phyloP scores from a whole-genome alignment of 75 land plant species.

The Pinus albicaulis region DNA sequence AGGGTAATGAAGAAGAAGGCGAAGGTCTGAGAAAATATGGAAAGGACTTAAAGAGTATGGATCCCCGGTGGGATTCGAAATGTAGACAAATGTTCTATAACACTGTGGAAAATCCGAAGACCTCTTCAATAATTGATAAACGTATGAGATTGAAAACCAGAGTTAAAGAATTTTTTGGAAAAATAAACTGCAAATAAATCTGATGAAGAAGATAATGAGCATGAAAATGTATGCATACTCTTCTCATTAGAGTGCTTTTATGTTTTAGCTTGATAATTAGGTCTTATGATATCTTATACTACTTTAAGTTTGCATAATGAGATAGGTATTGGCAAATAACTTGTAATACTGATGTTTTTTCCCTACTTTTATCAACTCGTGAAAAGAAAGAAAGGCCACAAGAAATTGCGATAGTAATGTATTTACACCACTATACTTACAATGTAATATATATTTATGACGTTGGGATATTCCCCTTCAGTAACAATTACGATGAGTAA shows the following conservation, averaged over 20 bases:
- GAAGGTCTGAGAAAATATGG: conserved; percentile 92
- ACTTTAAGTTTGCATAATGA: background rate
- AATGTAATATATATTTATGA: no score
- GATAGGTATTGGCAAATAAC: background rate
- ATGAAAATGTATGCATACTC: conserved; percentile 75
- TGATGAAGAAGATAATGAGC: conserved; percentile 88
- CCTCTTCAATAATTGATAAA: no score
- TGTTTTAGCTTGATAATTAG: background rate
- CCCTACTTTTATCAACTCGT: background rate
- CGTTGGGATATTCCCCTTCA: no score
- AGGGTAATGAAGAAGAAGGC: conserved; percentile 66
- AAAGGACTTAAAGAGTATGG: conserved; percentile 94
- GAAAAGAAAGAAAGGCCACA: no score
- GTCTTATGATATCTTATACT: background rate
- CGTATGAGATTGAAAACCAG: no score
- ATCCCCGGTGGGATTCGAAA: no score
- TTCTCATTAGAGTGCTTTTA: background rate
- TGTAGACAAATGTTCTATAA: no score
- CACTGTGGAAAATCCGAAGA: no score
- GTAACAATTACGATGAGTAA: no score
- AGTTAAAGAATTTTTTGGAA: conserved; percentile 94
- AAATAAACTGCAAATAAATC: conserved; percentile 73
- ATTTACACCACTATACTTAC: no score
- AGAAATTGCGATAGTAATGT: no score
- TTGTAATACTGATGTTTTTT: background rate